Base-by-base conservation (phyloP, 163 green algal genomes). In the Prototheca cutis region DNA sequence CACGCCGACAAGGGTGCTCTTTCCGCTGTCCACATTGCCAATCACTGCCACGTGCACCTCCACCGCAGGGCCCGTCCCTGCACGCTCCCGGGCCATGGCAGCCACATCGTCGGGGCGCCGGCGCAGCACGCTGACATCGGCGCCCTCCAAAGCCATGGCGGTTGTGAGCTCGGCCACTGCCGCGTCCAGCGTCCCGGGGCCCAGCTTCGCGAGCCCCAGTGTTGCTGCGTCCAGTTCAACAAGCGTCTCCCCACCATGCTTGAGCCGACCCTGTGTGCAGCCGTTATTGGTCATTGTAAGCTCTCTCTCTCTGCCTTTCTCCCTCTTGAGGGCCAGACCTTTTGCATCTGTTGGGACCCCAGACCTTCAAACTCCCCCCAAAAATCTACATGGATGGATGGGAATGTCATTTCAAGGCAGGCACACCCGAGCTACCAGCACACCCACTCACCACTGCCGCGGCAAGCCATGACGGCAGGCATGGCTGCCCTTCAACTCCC, bases 1-100 rank as follows among this genome's bases (percentile, higher is more conserved):
- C 51, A 96, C 87, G 3, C 87, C 87, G 6, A 76, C 83, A 72
- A 96, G 83, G 18, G 89, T 96, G 25, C 47, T 80, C 73, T 96
- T 96, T 54, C 89, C 89, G 49, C 66, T 83, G 74, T 96, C 89
- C 53, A 96, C 89, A 68, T 96, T 96, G 55, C 88, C 88, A 23
- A 96, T 85, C 17, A 94, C 76, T 8, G 87, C 87, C 33, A 94
- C 86, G 3, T 86, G 77, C 25, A 95, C 63, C 73, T 93, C 78
- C 52, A 81, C n/a, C 7, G 70, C 62, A 27, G 65, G 4, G 63
- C 18, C 56, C 19, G 31, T 49, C n/a, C 49, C 72, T 19, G 71
- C 56, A 17, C 62, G 60, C 17, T 68, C 73, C 21, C 82, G 74
- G 34, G 79, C 58, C 39, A 89, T 63, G 48, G 87, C 84, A n/a